phyloP scores from a whole-genome alignment of 345 rosid species.

The Turnera subulata region DNA sequence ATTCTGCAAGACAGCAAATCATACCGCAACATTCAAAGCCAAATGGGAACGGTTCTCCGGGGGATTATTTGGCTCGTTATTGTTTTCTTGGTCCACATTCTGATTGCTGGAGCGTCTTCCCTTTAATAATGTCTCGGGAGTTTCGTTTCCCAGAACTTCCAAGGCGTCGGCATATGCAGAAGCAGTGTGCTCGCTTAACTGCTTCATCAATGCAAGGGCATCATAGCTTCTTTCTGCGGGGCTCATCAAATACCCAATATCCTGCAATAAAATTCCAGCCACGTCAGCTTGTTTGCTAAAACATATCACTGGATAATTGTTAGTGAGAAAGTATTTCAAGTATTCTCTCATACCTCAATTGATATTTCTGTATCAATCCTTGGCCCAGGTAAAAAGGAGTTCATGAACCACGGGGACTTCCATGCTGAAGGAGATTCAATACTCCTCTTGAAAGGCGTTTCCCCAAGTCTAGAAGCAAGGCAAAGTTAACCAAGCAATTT shows the following conservation, averaged over 20 bases:
- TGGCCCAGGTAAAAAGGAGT: slow-evolving; percentile 76
- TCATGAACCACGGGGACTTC: slow-evolving; percentile 94
- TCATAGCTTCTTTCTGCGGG: slow-evolving; percentile 89
- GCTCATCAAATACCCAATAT: slow-evolving; percentile 82
- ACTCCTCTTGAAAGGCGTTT: slow-evolving; percentile 78
- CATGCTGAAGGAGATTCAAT: slow-evolving; percentile 96
- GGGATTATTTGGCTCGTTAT: slow-evolving; percentile 28
- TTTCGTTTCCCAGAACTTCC: slow-evolving; percentile 79
- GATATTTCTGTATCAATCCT: slow-evolving; percentile 79
- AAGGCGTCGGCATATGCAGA: slow-evolving; percentile 85
- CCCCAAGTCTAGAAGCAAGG: slow-evolving; percentile 80
- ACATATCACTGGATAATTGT: too few species aligned
- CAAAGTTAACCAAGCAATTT: slow-evolving; percentile 14
- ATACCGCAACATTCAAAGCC: slow-evolving; percentile 44
- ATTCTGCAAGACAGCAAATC: slow-evolving; percentile 5
- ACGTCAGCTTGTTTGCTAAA: not conserved
- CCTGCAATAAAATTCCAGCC: slow-evolving; percentile 40
- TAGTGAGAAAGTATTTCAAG: too few species aligned
- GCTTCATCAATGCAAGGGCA: slow-evolving; percentile 87
- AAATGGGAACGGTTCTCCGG: slow-evolving; percentile 37
- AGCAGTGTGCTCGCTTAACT: slow-evolving; percentile 81
- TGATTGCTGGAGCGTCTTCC: slow-evolving; percentile 31
- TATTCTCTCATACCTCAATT: slow-evolving; percentile 66
- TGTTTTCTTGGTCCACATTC: slow-evolving; percentile 41
- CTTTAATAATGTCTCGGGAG: slow-evolving; percentile 52